These are phyloP conservation scores for Penicillium glabrum DNA, from an alignment of 2,329 filamentous ascomycete genomes.

Conservation along the genomic window DNA sequence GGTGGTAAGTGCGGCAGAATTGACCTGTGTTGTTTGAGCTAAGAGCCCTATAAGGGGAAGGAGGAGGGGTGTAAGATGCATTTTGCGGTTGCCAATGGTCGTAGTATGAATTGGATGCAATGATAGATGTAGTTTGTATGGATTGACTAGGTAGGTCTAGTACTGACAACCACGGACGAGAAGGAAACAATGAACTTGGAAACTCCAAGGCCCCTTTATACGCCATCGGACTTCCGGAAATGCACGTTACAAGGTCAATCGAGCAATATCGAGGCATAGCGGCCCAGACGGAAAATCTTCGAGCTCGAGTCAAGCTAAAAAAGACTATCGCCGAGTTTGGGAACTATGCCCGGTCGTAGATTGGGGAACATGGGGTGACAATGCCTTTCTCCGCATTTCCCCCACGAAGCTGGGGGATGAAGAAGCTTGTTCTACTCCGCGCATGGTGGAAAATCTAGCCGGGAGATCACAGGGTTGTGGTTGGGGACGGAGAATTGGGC, in stretches of 20 bases:
- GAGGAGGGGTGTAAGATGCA: slow-evolving; percentile 1
- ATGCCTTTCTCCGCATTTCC: slow-evolving; percentile 6
- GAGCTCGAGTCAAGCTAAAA: slow-evolving; percentile 1
- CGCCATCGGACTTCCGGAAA: neutral
- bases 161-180: neutral
- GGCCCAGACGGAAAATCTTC: slow-evolving; percentile 12
- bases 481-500: slow-evolving; percentile 17
- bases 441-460: slow-evolving; percentile 12
- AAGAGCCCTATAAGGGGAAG: neutral
- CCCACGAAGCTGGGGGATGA: slow-evolving; percentile 1
- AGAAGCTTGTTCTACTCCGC: slow-evolving; percentile 17
- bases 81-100: neutral
- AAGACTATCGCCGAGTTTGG: slow-evolving; percentile 5
- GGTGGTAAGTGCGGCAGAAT: slow-evolving; percentile 6
- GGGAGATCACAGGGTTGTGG: slow-evolving; percentile 3
- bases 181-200: neutral
- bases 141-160: neutral
- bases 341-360: neutral
- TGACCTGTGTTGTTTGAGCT: neutral
- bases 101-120: neutral
- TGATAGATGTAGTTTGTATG: neutral
- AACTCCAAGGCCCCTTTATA: neutral
- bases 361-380: neutral
- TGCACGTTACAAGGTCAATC: neutral
- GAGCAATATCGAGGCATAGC: slow-evolving; percentile 1